A percentile compares a stretch with the other conserved stretches of the same genome.
phyloP scores from a whole-genome alignment of 2,329 filamentous ascomycete species.

The Colletotrichum ledebouriae region DNA sequence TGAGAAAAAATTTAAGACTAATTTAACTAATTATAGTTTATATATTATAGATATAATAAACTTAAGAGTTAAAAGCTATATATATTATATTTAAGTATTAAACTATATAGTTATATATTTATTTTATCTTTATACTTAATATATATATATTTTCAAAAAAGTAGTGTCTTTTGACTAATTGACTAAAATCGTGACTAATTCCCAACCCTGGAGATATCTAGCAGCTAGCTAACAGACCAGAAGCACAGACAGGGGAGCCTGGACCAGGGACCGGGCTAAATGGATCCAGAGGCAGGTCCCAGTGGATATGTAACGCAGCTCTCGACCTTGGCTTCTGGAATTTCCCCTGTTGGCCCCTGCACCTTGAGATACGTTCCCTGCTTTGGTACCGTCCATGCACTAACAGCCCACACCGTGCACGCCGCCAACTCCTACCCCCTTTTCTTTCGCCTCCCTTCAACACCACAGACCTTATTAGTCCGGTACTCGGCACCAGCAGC shows the following conservation, averaged over 20 bases:
- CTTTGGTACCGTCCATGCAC: background rate
- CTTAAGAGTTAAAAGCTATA: too few species aligned
- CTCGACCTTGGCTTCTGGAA: conserved; percentile 37
- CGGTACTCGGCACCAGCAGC: background rate
- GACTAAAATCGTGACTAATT: too few species aligned
- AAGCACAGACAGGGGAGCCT: conserved; percentile 12
- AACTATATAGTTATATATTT: too few species aligned
- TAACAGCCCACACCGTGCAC: conserved; percentile 15
- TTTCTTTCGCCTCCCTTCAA: conserved; percentile 11
- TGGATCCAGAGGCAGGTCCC: conserved; percentile 37
- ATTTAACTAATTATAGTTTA: too few species aligned
- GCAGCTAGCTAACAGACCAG: conserved; percentile 1
- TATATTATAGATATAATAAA: too few species aligned
- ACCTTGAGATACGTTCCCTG: background rate
- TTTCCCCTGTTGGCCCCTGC: conserved; percentile 37
- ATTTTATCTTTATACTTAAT: too few species aligned
- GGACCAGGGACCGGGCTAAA: conserved; percentile 26
- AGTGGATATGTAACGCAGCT: conserved; percentile 35
- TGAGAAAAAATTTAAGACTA: too few species aligned
- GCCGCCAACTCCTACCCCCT: conserved; percentile 9
- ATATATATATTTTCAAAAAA: too few species aligned
- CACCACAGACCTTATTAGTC: too few species aligned
- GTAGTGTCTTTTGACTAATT: too few species aligned
- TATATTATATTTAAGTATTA: too few species aligned
- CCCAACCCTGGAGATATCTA: background rate